A percentile compares a stretch with the other conserved stretches of the same genome.
phyloP scores from a whole-genome alignment of 2,329 filamentous ascomycete genomes.

The Alternaria infectoria region DNA sequence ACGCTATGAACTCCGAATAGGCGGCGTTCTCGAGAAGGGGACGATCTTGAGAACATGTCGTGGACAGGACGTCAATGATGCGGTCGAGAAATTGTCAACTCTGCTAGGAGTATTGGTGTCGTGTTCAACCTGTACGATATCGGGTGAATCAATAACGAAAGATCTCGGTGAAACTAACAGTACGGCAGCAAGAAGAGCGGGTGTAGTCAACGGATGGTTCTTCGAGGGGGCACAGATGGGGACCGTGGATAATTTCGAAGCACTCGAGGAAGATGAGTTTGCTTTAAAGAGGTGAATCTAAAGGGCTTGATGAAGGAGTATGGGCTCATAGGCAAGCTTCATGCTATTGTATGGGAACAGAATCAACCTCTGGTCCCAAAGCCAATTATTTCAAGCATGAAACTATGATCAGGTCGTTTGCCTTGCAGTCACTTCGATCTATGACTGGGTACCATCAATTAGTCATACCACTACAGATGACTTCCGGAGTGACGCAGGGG shows the following conservation, averaged over 20 bases:
- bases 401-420: fast-evolving
- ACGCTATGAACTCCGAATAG: neutral
- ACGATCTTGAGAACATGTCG: neutral
- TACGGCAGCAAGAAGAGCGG: neutral
- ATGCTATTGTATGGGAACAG: no score
- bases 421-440: neutral
- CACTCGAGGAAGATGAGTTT: neutral
- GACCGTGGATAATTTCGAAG: fast-evolving
- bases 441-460: neutral
- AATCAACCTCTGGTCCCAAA: no score
- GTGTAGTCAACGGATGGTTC: fast-evolving
- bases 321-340: neutral
- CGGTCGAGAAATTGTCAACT: neutral
- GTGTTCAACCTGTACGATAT: neutral
- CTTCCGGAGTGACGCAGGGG: neutral
- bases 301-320: neutral
- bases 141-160: fast-evolving
- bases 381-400: neutral
- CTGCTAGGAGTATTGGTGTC: neutral
- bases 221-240: fast-evolving
- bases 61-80: neutral
- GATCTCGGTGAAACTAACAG: neutral
- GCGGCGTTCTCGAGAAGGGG: fast-evolving
- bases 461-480: neutral
- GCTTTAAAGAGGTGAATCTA: neutral